A percentile compares a stretch with the other conserved stretches of the same genome.
phyloP scores from a whole-genome alignment of 176 grass and related monocot species.

The Oropetium thomaeum region DNA sequence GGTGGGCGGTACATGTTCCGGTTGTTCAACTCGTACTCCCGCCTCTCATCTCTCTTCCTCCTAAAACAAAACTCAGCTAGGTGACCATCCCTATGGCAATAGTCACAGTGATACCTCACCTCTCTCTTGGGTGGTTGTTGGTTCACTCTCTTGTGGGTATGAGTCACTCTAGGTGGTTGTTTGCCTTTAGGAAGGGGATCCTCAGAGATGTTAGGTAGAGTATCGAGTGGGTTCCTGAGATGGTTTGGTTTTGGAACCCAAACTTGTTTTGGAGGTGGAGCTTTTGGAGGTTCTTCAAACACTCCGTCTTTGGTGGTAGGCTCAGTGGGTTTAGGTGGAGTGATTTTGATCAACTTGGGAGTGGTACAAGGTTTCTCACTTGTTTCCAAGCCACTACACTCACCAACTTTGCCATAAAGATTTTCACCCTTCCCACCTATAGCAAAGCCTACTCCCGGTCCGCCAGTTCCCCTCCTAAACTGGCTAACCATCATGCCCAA shows the following conservation, averaged over 20 bases:
- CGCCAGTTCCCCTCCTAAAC: no score
- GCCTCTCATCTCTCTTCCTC: no score
- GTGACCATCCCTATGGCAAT: background rate
- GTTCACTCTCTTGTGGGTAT: no score
- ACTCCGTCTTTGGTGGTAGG: no score
- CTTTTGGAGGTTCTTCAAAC: no score
- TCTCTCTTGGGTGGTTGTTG: background rate
- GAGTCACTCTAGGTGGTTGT: background rate
- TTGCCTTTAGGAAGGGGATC: background rate
- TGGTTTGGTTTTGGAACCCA: background rate
- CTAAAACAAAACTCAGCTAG: background rate
- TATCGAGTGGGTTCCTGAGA: background rate
- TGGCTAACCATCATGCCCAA: no score
- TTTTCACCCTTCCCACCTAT: no score
- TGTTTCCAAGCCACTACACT: no score
- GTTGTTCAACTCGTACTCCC: background rate
- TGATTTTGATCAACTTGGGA: no score
- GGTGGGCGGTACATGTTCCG: background rate
- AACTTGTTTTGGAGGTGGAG: background rate
- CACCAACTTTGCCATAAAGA: background rate
- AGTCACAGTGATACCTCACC: background rate
- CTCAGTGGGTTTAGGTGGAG: no score
- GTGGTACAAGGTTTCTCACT: no score
- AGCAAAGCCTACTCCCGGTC: no score
- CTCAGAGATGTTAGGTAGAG: background rate